Base-by-base conservation (phyloP, 306 rosid species). In the Glycine tomentella region DNA sequence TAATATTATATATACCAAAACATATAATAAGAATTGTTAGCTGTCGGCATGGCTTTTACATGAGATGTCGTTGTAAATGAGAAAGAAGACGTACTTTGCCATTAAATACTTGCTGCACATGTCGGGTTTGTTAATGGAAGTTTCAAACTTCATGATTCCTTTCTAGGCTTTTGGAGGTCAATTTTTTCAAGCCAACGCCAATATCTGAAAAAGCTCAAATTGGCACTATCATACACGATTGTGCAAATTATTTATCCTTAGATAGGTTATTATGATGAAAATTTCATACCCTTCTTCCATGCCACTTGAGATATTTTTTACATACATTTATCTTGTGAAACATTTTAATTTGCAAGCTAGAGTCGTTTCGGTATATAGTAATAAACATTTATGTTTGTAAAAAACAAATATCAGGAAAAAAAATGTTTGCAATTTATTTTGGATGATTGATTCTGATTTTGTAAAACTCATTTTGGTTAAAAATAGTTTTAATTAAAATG, bases 21-120 rank as follows among this genome's bases (percentile, higher is more conserved):
- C 46, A 42, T 42, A 69, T 49, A 20, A 34, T 52, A 55, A 36
- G 65, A 72, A 38, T 36, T 4, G 51, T 53, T n/a, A 34, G 15
- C 36, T 53, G 64, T 17, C 33, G 64, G 34, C 77, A 72, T 6
- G 64, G 64, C 48, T 34, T 25, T 74, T 20, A 25, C 58, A 56
- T 25, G 40, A 17, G n/a, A 51, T 3, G 40, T 57, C 40, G 53
- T 53, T 77, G 20, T 20, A 20, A 52, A 66, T 78, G 68, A 20
- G 57, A 68, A 67, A 55, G 44, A 58, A 14, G 14, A 40, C 36
- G 17, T 65, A 40, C 6, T 78, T 78, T 78, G 36, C 48, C 76
- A 55, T 67, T 20, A 4, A 67, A 67, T 38, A 55, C 57, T 67
- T 25, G 82, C 48, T 68, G 75, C 57, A 78, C 64, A 9, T 55